These are phyloP conservation scores for Suhomyces anneliseae DNA, from an alignment of 1,139 yeast species.

Conservation along the genomic window DNA sequence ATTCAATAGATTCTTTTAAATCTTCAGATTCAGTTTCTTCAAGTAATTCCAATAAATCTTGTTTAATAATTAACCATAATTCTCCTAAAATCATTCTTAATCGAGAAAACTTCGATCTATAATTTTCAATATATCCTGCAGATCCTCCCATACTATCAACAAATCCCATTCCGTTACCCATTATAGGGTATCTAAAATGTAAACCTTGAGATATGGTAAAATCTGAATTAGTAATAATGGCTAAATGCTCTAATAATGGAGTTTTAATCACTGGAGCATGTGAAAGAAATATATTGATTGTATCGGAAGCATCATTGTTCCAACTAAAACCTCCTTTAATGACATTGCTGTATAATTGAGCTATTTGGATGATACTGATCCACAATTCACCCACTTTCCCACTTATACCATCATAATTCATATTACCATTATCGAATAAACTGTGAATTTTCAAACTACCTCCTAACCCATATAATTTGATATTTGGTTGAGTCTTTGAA, in stretches of 20 bases:
- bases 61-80: conserved; percentile 62
- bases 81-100: conserved; percentile 63
- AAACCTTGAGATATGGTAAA: conserved; percentile 71
- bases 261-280: conserved; percentile 69
- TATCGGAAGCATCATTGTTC: conserved; percentile 17
- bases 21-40: conserved; percentile 21
- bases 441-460: conserved; percentile 69
- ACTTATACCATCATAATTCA: conserved; percentile 21
- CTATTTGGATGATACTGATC: conserved; percentile 71
- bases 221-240: conserved; percentile 68
- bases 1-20: conserved; percentile 32
- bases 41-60: conserved; percentile 44
- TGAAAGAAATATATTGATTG: conserved; percentile 62
- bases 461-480: conserved; percentile 68
- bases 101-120: conserved; percentile 60
- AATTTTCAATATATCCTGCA: conserved; percentile 54
- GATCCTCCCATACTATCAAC: conserved; percentile 46
- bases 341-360: conserved; percentile 41
- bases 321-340: conserved; percentile 3
- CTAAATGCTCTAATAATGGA: conserved; percentile 67
- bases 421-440: conserved; percentile 65
- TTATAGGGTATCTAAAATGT: conserved; percentile 70
- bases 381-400: conserved; percentile 78
- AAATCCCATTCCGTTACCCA: conserved; percentile 68
- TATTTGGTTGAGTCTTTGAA: conserved; percentile 38